Evolutionary conservation across 208 protist genomes (phyloP).

Genomic region (Trypanosoma grayi): DNA sequence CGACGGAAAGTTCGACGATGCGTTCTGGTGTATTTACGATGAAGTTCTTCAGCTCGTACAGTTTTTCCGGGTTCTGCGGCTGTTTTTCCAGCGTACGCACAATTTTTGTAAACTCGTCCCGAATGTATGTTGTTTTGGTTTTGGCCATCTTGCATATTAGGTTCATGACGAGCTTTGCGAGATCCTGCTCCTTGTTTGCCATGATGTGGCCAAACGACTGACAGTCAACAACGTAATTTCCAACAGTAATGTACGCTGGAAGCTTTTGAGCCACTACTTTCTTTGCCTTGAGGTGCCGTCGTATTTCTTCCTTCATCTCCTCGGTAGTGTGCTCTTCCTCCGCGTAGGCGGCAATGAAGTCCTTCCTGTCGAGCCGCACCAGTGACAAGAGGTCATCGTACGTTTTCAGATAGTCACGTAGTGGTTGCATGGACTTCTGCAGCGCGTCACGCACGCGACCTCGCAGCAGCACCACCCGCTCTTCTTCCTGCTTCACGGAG

Average conservation of each 20-base stretch:
- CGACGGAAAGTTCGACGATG: constrained; percentile 61
- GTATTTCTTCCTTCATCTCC: constrained; percentile 92
- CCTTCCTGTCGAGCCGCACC: constrained; percentile 79
- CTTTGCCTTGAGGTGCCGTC: constrained; percentile 87
- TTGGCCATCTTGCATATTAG: constrained; percentile 88
- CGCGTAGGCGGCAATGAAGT: constrained; percentile 86
- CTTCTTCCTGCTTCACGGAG: constrained; percentile 84
- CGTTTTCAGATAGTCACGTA: constrained; percentile 83
- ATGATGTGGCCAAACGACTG: constrained; percentile 92
- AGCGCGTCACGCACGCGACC: constrained; percentile 64
- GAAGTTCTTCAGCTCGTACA: constrained; percentile 90
- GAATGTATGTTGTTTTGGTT: constrained; percentile 60
- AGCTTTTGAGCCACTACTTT: constrained; percentile 87
- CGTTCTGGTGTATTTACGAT: constrained; percentile 80
- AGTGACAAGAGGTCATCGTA: constrained; percentile 92
- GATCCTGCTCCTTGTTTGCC: constrained; percentile 91
- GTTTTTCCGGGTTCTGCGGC: constrained; percentile 86
- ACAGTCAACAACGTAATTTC: constrained; percentile 95
- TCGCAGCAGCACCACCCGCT: constrained; percentile 72
- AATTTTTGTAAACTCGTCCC: constrained; percentile 88
- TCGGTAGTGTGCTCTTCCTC: constrained; percentile 83
- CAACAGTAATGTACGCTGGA: constrained; percentile 89
- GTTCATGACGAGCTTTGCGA: constrained; percentile 91
- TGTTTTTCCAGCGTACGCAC: constrained; percentile 74
- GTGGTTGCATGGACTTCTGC: constrained; percentile 67